Base-by-base conservation (phyloP, 179 eudicot species). In the Silene noctiflora region DNA sequence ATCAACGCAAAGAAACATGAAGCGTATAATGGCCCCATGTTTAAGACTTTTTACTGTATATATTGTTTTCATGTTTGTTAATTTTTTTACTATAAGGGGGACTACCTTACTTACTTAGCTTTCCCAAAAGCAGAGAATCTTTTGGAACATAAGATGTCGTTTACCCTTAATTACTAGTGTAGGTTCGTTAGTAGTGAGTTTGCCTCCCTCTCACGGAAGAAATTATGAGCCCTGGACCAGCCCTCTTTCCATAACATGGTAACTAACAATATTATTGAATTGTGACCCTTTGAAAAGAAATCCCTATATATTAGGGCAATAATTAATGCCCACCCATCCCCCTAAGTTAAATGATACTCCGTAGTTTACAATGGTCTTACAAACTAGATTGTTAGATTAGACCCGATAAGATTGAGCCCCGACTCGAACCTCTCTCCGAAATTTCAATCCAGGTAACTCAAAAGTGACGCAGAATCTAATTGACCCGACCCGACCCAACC, bases 131-230 rank as follows among this genome's bases (percentile, higher is more conserved):
- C 62, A n/a, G 20, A 8, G 19, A 71, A 53, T 16, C 44, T 25
- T 27, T 53, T 71, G 21, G 42, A 24, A 25, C 27, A 13, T 48
- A 77, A 17, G 1, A 61, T 66, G 46, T 22, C n/a, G 6, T 66
- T 19, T 17, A 17, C 21, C 70, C 69, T 17, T 31, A 46, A 61
- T 60, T 60, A 44, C 63, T n/a, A 22, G 0, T 10, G 53, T 48
- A 14, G n/a, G 29, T 13, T 21, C 29, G 12, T n/a, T 69, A 44
- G 58, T 21, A 33, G 39, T 33, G 72, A 69, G 31, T 44, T 69
- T 69, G 72, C 72, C 72, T 69, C 55, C 33, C 19, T 22, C 72
- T 13, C 59, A 69, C 72, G 72, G 72, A 46, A 44, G 58, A 44
- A 44, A 7, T 21, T 62, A 22, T 31, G 39, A 42, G 7, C 19